A percentile compares a stretch with the other conserved stretches of the same genome.
Conservation (phyloP, 2,329 filamentous ascomycete species). For the Beauveria scarabaeidicola region DNA sequence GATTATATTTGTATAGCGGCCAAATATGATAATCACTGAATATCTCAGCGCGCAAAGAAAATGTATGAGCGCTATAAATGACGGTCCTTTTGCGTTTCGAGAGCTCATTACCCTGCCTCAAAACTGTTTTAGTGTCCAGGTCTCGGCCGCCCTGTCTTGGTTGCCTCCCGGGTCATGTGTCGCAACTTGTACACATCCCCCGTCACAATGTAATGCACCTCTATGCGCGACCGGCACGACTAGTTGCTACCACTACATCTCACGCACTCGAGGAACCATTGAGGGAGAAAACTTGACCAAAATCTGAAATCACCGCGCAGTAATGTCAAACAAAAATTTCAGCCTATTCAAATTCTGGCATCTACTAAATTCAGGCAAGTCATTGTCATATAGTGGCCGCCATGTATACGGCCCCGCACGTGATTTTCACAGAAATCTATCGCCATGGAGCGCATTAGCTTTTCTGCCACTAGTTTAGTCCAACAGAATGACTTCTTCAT, state of each 20-base stretch:
- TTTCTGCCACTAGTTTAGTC: background rate
- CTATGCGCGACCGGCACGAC: too few species aligned
- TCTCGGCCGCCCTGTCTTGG: background rate
- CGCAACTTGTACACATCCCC: too few species aligned
- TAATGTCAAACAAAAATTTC: background rate
- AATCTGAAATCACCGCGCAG: background rate
- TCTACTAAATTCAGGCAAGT: background rate
- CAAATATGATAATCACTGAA: too few species aligned
- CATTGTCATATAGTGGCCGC: background rate
- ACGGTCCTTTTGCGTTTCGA: too few species aligned
- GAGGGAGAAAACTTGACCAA: too few species aligned
- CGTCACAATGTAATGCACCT: too few species aligned
- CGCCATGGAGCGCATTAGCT: background rate
- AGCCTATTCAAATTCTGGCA: background rate
- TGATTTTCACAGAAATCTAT: background rate
- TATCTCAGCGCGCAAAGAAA: too few species aligned
- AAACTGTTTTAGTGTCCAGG: background rate
- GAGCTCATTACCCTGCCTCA: background rate
- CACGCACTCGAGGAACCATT: too few species aligned
- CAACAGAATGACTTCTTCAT: background rate
- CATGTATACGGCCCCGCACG: background rate
- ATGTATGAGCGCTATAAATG: too few species aligned
- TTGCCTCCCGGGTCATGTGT: too few species aligned
- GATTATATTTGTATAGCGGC: too few species aligned
- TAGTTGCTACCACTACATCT: too few species aligned